A percentile compares a stretch with the other conserved stretches of the same genome.
Evolutionary conservation across 2,329 filamentous ascomycete genomes (phyloP).

Genomic region (Aureobasidium melanogenum): DNA sequence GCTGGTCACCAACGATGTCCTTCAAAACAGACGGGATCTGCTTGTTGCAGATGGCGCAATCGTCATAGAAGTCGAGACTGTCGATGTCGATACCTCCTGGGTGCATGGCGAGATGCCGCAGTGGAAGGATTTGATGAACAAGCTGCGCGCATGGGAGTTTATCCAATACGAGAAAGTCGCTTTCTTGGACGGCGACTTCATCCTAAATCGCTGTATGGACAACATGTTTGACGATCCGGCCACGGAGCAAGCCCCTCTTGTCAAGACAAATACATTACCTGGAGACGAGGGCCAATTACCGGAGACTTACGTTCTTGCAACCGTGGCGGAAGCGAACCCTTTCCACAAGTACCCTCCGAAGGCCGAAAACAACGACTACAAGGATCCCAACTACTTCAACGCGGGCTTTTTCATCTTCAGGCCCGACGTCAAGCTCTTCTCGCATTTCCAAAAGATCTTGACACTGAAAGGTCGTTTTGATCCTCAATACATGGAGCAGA

Average conservation of each 20-base stretch:
- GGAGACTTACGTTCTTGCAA: slow-evolving; percentile 25
- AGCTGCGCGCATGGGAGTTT: slow-evolving; percentile 30
- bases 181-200: slow-evolving; percentile 27
- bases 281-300: slow-evolving; percentile 19
- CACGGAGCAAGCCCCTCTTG: slow-evolving; percentile 12
- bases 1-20: slow-evolving; percentile 20
- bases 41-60: slow-evolving; percentile 20
- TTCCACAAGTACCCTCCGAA: slow-evolving; percentile 28
- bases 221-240: slow-evolving; percentile 26
- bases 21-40: slow-evolving; percentile 17
- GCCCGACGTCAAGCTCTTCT: slow-evolving; percentile 23
- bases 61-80: slow-evolving; percentile 15
- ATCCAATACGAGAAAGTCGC: slow-evolving; percentile 26
- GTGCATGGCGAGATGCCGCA: too few species aligned
- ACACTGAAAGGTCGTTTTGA: slow-evolving; percentile 19
- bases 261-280: not conserved
- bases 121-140: slow-evolving; percentile 16
- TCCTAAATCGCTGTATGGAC: slow-evolving; percentile 22
- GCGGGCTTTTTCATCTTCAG: slow-evolving; percentile 29
- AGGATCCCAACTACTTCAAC: slow-evolving; percentile 25
- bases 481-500: slow-evolving; percentile 28
- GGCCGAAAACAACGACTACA: slow-evolving; percentile 18
- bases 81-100: too few species aligned
- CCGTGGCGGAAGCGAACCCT: slow-evolving; percentile 25
- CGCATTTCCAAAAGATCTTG: slow-evolving; percentile 17